Conservation (phyloP, 2,329 filamentous ascomycete genomes). For the Metarhizium anisopliae region DNA sequence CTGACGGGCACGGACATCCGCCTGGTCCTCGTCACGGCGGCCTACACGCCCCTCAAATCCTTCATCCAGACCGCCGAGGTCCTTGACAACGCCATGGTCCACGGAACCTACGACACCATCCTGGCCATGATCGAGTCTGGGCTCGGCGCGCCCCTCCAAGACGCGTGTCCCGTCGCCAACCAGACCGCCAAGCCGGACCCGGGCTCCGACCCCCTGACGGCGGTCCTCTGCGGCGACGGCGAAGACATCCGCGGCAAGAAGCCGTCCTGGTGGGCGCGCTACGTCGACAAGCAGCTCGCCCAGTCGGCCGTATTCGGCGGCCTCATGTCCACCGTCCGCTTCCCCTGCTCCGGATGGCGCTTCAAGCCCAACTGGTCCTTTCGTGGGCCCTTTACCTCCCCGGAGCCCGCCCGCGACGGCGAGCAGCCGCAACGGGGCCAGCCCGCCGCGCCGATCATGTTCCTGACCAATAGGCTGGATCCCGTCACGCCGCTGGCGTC, state of each 20-base stretch:
- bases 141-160: constrained; percentile 12
- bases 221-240: constrained; percentile 28
- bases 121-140: not conserved
- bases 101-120: constrained; percentile 8
- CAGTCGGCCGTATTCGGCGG: constrained; percentile 23
- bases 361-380: constrained; percentile 32
- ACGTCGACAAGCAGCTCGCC: constrained; percentile 17
- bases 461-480: constrained; percentile 32
- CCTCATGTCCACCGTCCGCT: constrained; percentile 25
- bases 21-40: constrained; percentile 13
- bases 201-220: constrained; percentile 14
- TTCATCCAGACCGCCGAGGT: constrained; percentile 9
- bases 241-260: constrained; percentile 12
- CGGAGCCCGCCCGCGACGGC: constrained; percentile 12
- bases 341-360: constrained; percentile 30
- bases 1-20: constrained; percentile 24
- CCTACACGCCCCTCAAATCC: constrained; percentile 21
- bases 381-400: constrained; percentile 23
- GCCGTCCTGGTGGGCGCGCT: constrained; percentile 18
- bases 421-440: constrained; percentile 12
- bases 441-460: constrained; percentile 34
- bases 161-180: constrained; percentile 11
- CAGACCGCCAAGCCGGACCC: not conserved
- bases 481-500: constrained; percentile 34
- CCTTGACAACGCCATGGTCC: constrained; percentile 12